Base-by-base conservation (phyloP, 2,329 filamentous ascomycete genomes). In the Rosellinia necatrix region DNA sequence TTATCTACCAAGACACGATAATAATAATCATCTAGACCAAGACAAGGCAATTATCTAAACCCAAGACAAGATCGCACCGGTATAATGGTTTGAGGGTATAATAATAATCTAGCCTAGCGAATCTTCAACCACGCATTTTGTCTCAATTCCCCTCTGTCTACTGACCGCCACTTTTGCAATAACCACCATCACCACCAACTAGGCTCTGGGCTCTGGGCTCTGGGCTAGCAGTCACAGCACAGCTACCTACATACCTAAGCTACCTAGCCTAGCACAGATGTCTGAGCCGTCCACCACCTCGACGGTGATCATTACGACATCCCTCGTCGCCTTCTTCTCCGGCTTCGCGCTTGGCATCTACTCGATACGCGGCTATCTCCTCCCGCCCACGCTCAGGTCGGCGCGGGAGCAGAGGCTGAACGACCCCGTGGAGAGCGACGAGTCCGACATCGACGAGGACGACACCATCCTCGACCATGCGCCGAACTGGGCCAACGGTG, bases 331-430 rank as follows among this genome's bases (percentile, higher is more conserved):
- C 60, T 86, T 90, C 64, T 71, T 94, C 50, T 82, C 85, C 1
- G 92, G 92, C 66, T 96, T 93, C 75, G 84, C 92, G 32, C 81
- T 96, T 12, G 91, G 90, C 60, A 76, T 96, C 57, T 92, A 92
- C 74, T 81, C 86, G 15, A 82, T 83, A 58, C 80, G 74, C 53
- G 83, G 83, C 53, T 85, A 84, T 75, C 70, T 85, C 41, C 76
- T 85, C 65, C 78, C 82, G n/a, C 79, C 82, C 1, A 70, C 73
- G 58, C 73, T 89, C 64, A 76, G 72, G 64, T 72, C 83, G 70
- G 76, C 87, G 79, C 76, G 86, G 71, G 73, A 76, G 71, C 73
- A 77, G 74, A 79, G 81, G 68, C 74, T 79, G 9, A 69, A 77
- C 42, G 85, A 89, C 66, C 85, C 86, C 1, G 75, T 84, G 58